A percentile compares a stretch with the other conserved stretches of the same genome.
Evolutionary conservation across 2,329 filamentous ascomycete genomes (phyloP).

Genomic region (Aspergillus hortae): DNA sequence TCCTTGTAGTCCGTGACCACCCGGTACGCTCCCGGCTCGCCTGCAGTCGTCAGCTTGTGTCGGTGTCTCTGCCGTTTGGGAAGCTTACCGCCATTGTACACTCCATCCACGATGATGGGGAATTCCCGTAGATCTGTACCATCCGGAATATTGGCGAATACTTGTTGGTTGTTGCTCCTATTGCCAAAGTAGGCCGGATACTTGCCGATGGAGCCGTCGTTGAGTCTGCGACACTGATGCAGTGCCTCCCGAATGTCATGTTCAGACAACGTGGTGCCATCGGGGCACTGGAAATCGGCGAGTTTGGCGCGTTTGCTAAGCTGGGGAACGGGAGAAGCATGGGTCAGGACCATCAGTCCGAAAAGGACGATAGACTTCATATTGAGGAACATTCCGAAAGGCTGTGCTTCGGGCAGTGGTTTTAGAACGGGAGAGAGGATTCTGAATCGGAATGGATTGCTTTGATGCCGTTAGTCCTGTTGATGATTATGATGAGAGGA

Average conservation of each 20-base stretch:
- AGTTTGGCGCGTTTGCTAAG: constrained; percentile 12
- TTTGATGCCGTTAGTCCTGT: not conserved
- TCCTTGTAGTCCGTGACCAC: constrained; percentile 13
- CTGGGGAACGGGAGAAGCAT: constrained; percentile 8
- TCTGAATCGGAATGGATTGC: not conserved
- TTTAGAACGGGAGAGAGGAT: too few relatives aligned
- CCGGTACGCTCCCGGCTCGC: constrained; percentile 6
- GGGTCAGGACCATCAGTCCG: constrained; percentile 6
- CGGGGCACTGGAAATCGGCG: constrained; percentile 10
- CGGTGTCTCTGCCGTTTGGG: not conserved
- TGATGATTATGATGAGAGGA: not conserved
- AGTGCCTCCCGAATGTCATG: constrained; percentile 7
- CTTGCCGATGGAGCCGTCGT: constrained; percentile 7
- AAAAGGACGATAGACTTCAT: constrained; percentile 11
- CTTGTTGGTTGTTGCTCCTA: constrained; percentile 8
- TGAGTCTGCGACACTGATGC: constrained; percentile 5
- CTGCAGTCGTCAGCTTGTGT: constrained; percentile 5
- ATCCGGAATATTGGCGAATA: constrained; percentile 9
- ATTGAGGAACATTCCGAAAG: constrained; percentile 9
- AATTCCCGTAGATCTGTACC: constrained; percentile 10
- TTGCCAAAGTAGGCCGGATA: constrained; percentile 10
- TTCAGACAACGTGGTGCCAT: constrained; percentile 7
- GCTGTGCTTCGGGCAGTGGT: not conserved
- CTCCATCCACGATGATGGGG: constrained; percentile 8
- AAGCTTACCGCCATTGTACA: constrained; percentile 6